Percentiles rank a stretch among this genome's conserved stretches.
These are phyloP conservation scores for Cystobasidium tubakii DNA, from an alignment of 768 basidiomycete species.

Conservation along the genomic window DNA sequence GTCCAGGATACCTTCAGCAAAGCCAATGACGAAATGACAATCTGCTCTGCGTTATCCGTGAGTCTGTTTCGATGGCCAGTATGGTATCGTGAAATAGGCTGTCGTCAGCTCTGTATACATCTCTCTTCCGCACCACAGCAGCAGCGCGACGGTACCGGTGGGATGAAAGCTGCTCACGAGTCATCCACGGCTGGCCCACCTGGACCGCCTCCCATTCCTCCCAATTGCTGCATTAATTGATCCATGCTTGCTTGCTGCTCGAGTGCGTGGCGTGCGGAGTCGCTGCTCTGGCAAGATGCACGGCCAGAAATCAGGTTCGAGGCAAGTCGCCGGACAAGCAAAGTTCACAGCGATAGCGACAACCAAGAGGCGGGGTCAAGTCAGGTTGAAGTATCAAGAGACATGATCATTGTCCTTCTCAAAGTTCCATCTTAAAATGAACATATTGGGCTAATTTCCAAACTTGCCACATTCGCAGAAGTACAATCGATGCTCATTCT, in stretches of 20 bases:
- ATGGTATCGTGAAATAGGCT: neutral
- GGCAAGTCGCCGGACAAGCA: no score
- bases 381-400: no score
- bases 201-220: conserved; percentile 33
- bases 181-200: conserved; percentile 32
- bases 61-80: conserved; percentile 3
- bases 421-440: no score
- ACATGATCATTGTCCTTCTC: no score
- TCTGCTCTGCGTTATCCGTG: conserved; percentile 53
- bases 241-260: conserved; percentile 20
- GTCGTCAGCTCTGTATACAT: conserved; percentile 7
- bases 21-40: conserved; percentile 95
- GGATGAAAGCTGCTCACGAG: neutral
- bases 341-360: no score
- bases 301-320: no score
- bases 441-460: no score
- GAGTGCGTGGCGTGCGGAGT: neutral
- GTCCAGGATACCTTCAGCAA: conserved; percentile 71
- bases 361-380: no score
- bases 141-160: neutral
- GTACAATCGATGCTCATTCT: no score
- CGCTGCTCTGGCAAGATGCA: no score
- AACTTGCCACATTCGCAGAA: no score
- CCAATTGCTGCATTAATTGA: conserved; percentile 36
- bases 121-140: neutral